Base-by-base conservation (phyloP, 148 eudicot species). In the Limonium bicolor region DNA sequence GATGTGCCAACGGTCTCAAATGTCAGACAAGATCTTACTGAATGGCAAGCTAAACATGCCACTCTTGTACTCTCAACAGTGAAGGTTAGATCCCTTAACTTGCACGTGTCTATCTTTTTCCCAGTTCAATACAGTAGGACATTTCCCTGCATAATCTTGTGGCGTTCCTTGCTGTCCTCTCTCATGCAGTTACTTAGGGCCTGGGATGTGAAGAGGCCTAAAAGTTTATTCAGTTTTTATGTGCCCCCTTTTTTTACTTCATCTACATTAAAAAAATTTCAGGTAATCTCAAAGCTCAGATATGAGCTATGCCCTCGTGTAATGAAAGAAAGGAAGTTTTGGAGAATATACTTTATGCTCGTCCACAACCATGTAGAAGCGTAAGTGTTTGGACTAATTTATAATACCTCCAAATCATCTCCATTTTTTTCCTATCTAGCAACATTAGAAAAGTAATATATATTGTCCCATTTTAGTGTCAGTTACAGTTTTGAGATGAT, bases 11-110 rank as follows among this genome's bases (percentile, higher is more conserved):
- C 93, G 2, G 82, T 90, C 50, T 84, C 97, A 63, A 84, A 90
- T 75, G 87, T 90, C 36, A 73, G 78, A 53, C 95, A 84, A 60
- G 97, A 90, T 75, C 95, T 90, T 58, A 77, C 93, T 21, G 66
- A 72, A 45, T 90, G 92, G 92, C 95, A 90, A 62, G 97, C 80
- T 57, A 73, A 35, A 53, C 95, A 84, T 73, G 97, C 97, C 46
- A 90, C 76, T 41, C 73, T 90, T 62, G 80, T 84, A 43, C 82
- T 90, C 29, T 66, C 65, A 19, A 77, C 82, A 9, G 87, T 88
- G 20, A 79, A 88, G 94, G 94, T 88, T 14, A 71, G 35, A 15
- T 43, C 30, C 48, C 9, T 32, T 20, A 42, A 22, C 29, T 31
- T 38, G 12, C 19, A 17, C 26, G 18, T 43, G 14, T 13, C 7